Conservation (phyloP, 192 early-diverging fungal genomes). For the Haplosporangium gracile region DNA sequence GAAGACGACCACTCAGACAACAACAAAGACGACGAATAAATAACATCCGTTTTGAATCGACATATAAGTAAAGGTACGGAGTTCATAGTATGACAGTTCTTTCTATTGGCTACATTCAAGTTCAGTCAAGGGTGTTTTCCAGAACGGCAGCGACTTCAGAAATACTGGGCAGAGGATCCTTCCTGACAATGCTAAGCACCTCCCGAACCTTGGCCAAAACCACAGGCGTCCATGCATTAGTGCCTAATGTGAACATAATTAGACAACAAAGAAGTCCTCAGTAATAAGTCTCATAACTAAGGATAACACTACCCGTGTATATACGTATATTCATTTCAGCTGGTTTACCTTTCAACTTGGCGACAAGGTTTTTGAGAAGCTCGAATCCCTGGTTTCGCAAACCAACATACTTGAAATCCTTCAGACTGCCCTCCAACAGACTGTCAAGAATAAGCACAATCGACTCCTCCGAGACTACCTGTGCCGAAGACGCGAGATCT, state of each 20-base stretch:
- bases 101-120: background rate
- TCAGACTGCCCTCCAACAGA: slow-evolving; percentile 59
- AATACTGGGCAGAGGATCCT: slow-evolving; percentile 65
- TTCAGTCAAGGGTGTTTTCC: slow-evolving; percentile 3
- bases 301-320: background rate
- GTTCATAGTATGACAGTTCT: no score
- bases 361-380: slow-evolving; percentile 55
- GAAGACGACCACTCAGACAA: background rate
- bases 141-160: slow-evolving; percentile 50
- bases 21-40: background rate
- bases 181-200: slow-evolving; percentile 14
- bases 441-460: slow-evolving; percentile 55
- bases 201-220: slow-evolving; percentile 27
- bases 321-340: background rate
- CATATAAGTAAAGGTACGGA: background rate
- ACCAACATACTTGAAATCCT: slow-evolving; percentile 75
- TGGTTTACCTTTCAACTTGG: slow-evolving; percentile 53
- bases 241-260: slow-evolving; percentile 15
- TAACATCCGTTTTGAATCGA: background rate
- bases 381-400: slow-evolving; percentile 72
- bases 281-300: background rate
- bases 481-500: background rate
- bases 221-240: background rate
- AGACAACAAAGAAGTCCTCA: background rate
- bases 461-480: slow-evolving; percentile 32